These are phyloP conservation scores for Amanita phalloides DNA, from an alignment of 768 basidiomycete genomes.

Conservation along the genomic window DNA sequence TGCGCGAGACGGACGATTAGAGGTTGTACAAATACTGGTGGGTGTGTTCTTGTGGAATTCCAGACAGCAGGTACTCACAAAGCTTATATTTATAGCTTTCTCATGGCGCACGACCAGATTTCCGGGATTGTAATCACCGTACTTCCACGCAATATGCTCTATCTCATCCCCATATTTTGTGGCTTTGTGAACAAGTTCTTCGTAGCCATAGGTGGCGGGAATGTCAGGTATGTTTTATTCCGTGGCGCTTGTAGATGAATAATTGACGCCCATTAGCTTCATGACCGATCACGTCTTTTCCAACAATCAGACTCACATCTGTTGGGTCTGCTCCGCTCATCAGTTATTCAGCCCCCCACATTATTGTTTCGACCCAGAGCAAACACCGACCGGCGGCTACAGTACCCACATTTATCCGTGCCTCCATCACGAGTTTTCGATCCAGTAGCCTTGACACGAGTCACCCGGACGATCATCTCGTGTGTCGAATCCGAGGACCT, in stretches of 20 bases:
- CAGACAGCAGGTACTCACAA: not conserved
- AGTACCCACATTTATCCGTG: slow-evolving; percentile 10
- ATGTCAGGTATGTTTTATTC: slow-evolving; percentile 32
- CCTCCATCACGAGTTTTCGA: slow-evolving; percentile 30
- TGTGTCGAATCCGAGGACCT: slow-evolving; percentile 40
- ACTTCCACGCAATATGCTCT: slow-evolving; percentile 64
- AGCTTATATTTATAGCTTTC: slow-evolving; percentile 32
- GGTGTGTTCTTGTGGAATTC: slow-evolving; percentile 17
- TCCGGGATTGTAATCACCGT: slow-evolving; percentile 60
- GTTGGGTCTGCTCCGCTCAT: slow-evolving; percentile 24
- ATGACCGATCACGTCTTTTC: slow-evolving; percentile 5
- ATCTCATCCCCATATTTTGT: slow-evolving; percentile 50
- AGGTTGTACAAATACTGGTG: slow-evolving; percentile 61
- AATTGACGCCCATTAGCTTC: slow-evolving; percentile 4
- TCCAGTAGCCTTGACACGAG: slow-evolving; percentile 26
- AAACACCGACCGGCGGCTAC: not conserved
- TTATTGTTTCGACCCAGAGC: not conserved
- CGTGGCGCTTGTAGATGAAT: not conserved
- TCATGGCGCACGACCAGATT: slow-evolving; percentile 64
- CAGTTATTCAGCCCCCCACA: slow-evolving; percentile 13
- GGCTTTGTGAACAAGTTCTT: slow-evolving; percentile 59
- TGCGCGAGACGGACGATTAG: slow-evolving; percentile 57
- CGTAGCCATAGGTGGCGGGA: slow-evolving; percentile 53
- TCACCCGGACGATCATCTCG: slow-evolving; percentile 43
- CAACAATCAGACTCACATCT: slow-evolving; percentile 21